Evolutionary conservation across 2,329 filamentous ascomycete species (phyloP).

Genomic region (Aspergillus luchuensis): DNA sequence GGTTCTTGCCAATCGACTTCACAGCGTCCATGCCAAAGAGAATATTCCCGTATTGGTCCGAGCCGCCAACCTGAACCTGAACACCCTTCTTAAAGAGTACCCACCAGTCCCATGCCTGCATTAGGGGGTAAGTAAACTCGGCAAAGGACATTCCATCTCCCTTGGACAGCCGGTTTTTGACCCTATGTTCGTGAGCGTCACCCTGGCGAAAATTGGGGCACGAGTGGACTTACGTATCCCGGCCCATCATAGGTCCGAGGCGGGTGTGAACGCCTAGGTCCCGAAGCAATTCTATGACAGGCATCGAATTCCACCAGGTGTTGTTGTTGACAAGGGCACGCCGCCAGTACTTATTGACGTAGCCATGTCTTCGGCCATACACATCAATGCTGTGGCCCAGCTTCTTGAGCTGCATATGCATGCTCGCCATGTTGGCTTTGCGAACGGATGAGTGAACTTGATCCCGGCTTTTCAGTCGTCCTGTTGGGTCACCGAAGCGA

Average conservation of each 20-base stretch:
- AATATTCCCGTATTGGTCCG: slow-evolving; percentile 97
- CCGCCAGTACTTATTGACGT: slow-evolving; percentile 59
- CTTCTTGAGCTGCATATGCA: slow-evolving; percentile 56
- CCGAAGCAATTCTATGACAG: slow-evolving; percentile 73
- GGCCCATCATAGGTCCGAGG: slow-evolving; percentile 81
- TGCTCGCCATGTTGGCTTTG: slow-evolving; percentile 50
- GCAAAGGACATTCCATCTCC: slow-evolving; percentile 92
- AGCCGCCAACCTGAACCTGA: slow-evolving; percentile 89
- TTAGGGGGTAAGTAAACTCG: slow-evolving; percentile 88
- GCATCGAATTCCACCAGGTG: slow-evolving; percentile 73
- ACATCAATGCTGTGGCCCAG: slow-evolving; percentile 74
- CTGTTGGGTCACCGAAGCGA: slow-evolving; percentile 51
- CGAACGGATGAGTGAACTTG: slow-evolving; percentile 40
- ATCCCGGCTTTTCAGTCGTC: slow-evolving; percentile 45
- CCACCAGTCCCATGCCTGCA: slow-evolving; percentile 98
- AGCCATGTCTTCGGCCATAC: slow-evolving; percentile 67
- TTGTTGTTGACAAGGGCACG: slow-evolving; percentile 77
- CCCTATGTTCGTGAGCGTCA: slow-evolving; percentile 47
- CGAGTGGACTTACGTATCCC: slow-evolving; percentile 71
- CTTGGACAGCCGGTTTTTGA: slow-evolving; percentile 78
- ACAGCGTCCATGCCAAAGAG: slow-evolving; percentile 84
- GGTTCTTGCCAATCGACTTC: slow-evolving; percentile 66
- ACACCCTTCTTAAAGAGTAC: slow-evolving; percentile 72
- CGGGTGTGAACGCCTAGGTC: slow-evolving; percentile 73
- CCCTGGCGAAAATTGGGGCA: neutral